Conservation (phyloP, 164 flowering plant genomes). For the Macadamia integrifolia region DNA sequence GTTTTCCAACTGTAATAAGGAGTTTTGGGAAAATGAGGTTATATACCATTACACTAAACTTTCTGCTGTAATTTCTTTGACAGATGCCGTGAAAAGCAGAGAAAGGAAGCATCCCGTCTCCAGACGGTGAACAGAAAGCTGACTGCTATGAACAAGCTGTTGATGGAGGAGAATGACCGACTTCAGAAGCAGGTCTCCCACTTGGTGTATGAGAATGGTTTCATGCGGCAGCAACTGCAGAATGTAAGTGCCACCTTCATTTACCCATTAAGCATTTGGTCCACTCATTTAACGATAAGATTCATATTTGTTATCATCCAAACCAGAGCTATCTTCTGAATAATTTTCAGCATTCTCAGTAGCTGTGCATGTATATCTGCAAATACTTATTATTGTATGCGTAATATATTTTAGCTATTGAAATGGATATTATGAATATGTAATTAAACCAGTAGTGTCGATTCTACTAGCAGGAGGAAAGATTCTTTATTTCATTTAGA, state of each 20-base stretch:
- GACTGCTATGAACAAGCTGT: slow-evolving; percentile 81
- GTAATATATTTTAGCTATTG: too few species aligned
- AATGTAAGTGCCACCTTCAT: slow-evolving; percentile 34
- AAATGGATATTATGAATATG: too few species aligned
- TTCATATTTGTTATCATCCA: too few species aligned
- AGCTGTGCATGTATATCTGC: too few species aligned
- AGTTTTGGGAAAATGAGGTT: background rate
- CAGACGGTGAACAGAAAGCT: slow-evolving; percentile 80
- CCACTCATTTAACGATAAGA: too few species aligned
- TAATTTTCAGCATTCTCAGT: too few species aligned
- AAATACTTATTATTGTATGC: too few species aligned
- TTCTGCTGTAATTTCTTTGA: background rate
- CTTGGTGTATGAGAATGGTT: slow-evolving; percentile 76
- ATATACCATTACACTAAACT: background rate
- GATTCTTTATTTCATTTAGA: too few species aligned
- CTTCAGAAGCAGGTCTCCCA: slow-evolving; percentile 87
- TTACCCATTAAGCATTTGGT: background rate
- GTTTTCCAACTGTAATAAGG: background rate
- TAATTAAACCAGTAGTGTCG: too few species aligned
- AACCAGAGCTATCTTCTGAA: too few species aligned
- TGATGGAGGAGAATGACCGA: slow-evolving; percentile 94
- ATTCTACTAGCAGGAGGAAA: too few species aligned
- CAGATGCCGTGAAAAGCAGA: slow-evolving; percentile 88
- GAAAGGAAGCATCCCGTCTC: slow-evolving; percentile 76
- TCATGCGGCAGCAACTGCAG: slow-evolving; percentile 59